Base-by-base conservation (phyloP, 331 rosid species). In the Ulmus americana region DNA sequence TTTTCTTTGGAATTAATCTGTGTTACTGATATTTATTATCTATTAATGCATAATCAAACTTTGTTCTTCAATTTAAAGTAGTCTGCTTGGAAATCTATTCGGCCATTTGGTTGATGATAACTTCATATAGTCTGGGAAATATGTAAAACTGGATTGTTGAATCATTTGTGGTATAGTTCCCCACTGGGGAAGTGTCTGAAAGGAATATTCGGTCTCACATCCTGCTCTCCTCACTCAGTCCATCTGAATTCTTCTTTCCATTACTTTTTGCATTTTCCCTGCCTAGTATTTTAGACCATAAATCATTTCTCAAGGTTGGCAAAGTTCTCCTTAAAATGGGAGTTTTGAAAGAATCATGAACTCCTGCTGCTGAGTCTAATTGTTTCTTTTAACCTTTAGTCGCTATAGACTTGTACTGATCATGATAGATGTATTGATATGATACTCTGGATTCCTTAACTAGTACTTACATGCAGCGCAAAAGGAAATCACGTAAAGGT, bases 401-500 rank as follows among this genome's bases (percentile, higher is more conserved):
- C 6, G 12, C 48, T 15, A 43, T 38, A 11, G 4, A 59, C 56
- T 57, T 57, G 22, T 52, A 45, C 3, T n/a, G 54, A 49, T 28
- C 15, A 58, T 57, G 35, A 28, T 13, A 22, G 51, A 68, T 45
- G 38, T 35, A 11, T 43, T 65, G 61, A 10, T 50, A 47, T 63
- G 13, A 45, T 58, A 60, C 41, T 73, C 20, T 57, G 73, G 69
- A 71, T 84, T 76, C 85, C 95, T 91, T 88, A 73, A 87, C 83
- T 22, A 74, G 43, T 65, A 77, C 55, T 55, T 81, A 92, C 98
- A 79, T 89, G 90, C 98, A 89, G 81, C 95, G 91, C 70, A 92
- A 85, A 76, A 89, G 97, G 74, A 92, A 86, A 82, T 77, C 94
- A 18, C 90, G 97, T 10, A 92, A 83, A 82, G 84, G 91, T 65